Evolutionary conservation across 805 yeast genomes (phyloP).

Genomic region (Myxozyma mucilagina): DNA sequence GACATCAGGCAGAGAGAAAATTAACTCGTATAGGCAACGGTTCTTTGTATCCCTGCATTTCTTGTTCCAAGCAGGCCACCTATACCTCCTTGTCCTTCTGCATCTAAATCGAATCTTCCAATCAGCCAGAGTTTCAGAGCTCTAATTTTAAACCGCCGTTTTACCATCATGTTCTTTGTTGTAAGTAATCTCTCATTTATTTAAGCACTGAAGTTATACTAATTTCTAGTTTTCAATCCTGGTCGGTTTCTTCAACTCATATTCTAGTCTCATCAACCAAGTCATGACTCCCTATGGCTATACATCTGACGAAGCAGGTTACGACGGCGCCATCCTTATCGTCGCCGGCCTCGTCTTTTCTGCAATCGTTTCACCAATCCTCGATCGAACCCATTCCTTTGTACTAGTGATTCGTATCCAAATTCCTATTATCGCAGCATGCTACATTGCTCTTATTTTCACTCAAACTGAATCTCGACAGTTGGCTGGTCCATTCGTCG

Average conservation of each 20-base stretch:
- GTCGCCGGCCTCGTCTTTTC: constrained; percentile 38
- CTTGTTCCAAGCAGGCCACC: constrained; percentile 36
- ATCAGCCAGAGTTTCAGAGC: constrained; percentile 31
- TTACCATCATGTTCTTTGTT: constrained; percentile 15
- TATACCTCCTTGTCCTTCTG: constrained; percentile 40
- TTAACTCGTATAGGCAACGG: constrained; percentile 16
- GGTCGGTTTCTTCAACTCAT: constrained; percentile 42
- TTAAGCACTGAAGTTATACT: constrained; percentile 1
- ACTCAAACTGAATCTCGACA: constrained; percentile 35
- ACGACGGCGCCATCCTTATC: constrained; percentile 40
- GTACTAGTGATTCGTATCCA: constrained; percentile 31
- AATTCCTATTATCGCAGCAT: constrained; percentile 37
- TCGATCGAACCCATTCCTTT: constrained; percentile 37
- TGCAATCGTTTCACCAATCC: constrained; percentile 37
- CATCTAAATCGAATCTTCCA: constrained; percentile 35
- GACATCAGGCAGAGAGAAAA: too few species aligned
- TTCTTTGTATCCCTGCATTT: constrained; percentile 26
- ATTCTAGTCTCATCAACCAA: constrained; percentile 38
- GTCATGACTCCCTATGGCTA: constrained; percentile 41
- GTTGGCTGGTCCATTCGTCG: constrained; percentile 39
- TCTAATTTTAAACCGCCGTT: constrained; percentile 27
- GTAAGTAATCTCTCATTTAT: neutral
- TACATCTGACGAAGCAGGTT: constrained; percentile 40
- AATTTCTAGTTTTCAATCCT: constrained; percentile 36
- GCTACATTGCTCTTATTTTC: constrained; percentile 39